Conservation (phyloP, 495 filamentous ascomycete genomes). For the Podospora pseudocomata region DNA sequence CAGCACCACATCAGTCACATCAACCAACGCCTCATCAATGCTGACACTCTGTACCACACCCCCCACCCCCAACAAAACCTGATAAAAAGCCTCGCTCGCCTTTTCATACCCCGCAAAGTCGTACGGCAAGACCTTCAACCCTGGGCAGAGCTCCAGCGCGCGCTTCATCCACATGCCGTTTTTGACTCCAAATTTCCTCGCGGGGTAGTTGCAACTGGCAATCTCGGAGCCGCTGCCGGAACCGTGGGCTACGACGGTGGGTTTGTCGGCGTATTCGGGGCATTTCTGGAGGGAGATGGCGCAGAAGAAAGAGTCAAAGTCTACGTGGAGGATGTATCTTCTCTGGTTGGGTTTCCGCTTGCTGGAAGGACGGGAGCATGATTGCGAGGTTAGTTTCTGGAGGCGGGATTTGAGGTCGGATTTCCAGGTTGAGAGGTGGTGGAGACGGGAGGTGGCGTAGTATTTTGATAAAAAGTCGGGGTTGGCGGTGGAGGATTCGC, state of each 20-base stretch:
- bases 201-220: conserved; percentile 93
- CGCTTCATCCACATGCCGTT: conserved; percentile 99
- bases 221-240: conserved; percentile 85
- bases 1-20: conserved; percentile 66
- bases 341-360: conserved; percentile 40
- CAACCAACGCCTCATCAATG: conserved; percentile 88
- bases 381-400: conserved; percentile 46
- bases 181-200: conserved; percentile 78
- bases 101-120: conserved; percentile 94
- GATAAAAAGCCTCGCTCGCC: conserved; percentile 83
- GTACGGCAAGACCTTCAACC: conserved; percentile 82
- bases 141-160: conserved; percentile 76
- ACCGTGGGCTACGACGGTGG: conserved; percentile 86
- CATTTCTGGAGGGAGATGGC: conserved; percentile 77
- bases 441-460: conserved; percentile 87
- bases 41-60: conserved; percentile 93
- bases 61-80: conserved; percentile 70
- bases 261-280: conserved; percentile 74
- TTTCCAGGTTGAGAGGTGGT: conserved; percentile 96
- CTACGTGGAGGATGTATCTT: conserved; percentile 88
- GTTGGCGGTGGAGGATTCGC: conserved; percentile 80
- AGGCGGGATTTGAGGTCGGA: conserved; percentile 84
- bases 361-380: conserved; percentile 57
- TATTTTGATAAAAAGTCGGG: conserved; percentile 91
- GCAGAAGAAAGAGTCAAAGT: conserved; percentile 97